Evolutionary conservation across 441 rosid genomes (phyloP), one percentile per base, ranked within the genome.

Genomic region (Mallotus japonicus): DNA sequence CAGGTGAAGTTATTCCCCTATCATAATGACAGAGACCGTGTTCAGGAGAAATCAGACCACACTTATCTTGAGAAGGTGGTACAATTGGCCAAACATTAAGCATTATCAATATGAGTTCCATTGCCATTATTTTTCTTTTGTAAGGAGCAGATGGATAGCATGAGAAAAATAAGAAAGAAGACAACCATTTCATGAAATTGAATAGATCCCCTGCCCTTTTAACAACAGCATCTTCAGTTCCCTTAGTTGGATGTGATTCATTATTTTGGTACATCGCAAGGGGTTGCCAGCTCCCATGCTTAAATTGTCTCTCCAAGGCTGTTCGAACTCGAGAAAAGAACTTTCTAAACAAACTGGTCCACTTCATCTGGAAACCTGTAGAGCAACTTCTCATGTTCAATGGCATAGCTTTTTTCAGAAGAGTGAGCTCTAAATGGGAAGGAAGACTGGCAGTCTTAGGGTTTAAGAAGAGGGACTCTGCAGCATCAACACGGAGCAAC

Each of bases 131-230:
- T 85, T 95, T 95, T 78, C 99, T 91, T 84, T 83, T 89, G 78
- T 91, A 95, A 47, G 99, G 97, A n/a, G 99, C 98, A 80, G 96
- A 91, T 67, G 98, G 97, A 84, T 95, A 92, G 86, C 96, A 92
- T 71, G 98, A 92, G 80, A 86, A 88, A 81, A 86, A 89, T 49
- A 95, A 84, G 87, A 92, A 95, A 79, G 86, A 78, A 76, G 95
- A 85, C 82, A 95, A 78, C 99, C 99, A 95, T 82, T 93, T 87
- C 91, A 91, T 91, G 78, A 92, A 92, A 80, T 76, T 85, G 82
- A 91, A 92, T 53, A 95, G 87, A 80, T 83, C 83, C 83, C 85
- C 88, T 69, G 97, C 92, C 84, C 90, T 86, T 54, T 79, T 54
- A 71, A 73, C 76, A 59, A 78, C 71, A 75, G 65, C 77, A 72